A percentile compares a stretch with the other conserved stretches of the same genome.
Conservation (phyloP, 306 rosid species). For the Fragaria iinumae region DNA sequence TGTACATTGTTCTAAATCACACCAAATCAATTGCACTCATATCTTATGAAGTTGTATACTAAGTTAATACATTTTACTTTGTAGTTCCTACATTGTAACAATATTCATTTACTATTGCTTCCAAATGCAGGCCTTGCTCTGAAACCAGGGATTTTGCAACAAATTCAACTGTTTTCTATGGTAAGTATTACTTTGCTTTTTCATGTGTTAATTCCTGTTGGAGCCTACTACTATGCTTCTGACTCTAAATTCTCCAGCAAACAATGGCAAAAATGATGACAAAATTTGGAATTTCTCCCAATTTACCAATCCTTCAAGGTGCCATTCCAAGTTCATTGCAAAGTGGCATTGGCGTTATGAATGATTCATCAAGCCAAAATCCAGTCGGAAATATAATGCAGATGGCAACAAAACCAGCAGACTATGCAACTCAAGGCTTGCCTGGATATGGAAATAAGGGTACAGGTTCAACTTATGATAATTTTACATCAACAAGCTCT, state of each 20-base stretch:
- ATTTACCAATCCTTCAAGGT: constrained; percentile 49
- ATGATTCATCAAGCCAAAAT: constrained; percentile 34
- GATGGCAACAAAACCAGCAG: constrained; percentile 42
- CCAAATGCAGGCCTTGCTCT: constrained; percentile 74
- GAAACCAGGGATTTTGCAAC: constrained; percentile 72
- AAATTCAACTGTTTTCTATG: constrained; percentile 55
- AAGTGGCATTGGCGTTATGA: constrained; percentile 40
- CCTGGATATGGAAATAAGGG: constrained; percentile 44
- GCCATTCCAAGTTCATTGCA: constrained; percentile 56
- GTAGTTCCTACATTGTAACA: background rate
- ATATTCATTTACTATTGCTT: background rate
- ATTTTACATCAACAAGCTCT: constrained; percentile 30
- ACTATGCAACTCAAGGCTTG: constrained; percentile 37
- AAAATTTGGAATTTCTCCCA: constrained; percentile 64
- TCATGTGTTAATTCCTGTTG: constrained; percentile 16
- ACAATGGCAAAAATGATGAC: constrained; percentile 63
- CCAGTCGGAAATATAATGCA: constrained; percentile 49
- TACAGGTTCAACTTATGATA: constrained; percentile 44
- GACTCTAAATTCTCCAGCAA: constrained; percentile 47
- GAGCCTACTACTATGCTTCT: constrained; percentile 21
- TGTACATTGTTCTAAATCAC: background rate
- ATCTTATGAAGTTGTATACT: background rate
- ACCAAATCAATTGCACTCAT: background rate
- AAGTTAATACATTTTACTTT: background rate
- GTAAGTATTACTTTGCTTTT: constrained; percentile 52